Evolutionary conservation across 2,329 filamentous ascomycete species (phyloP).

Genomic region (Sclerotinia subarctica): DNA sequence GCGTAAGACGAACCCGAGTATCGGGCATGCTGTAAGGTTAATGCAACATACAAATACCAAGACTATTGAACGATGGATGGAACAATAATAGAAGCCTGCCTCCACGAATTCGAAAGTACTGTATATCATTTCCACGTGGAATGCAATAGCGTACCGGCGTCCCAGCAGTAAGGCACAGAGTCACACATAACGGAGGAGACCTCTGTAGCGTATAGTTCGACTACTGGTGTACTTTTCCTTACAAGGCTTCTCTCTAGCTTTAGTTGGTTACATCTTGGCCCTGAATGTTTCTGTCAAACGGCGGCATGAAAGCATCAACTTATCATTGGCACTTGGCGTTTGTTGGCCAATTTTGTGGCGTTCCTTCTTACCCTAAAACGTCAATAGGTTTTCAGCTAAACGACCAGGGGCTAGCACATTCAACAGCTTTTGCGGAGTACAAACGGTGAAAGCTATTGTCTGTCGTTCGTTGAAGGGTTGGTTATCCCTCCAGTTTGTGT

Average conservation of each 20-base stretch:
- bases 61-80: not conserved
- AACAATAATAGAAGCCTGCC: not conserved
- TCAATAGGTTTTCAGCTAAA: not conserved
- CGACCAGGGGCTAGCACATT: not conserved
- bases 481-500: not conserved
- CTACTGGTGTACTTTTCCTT: not conserved
- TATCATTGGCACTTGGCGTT: slow-evolving; percentile 6
- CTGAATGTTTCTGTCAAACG: not conserved
- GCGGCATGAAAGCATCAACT: not conserved
- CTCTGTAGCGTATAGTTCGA: too few relatives aligned
- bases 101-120: too few relatives aligned
- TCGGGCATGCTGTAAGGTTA: not conserved
- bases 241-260: not conserved
- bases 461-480: not conserved
- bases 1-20: slow-evolving; percentile 1
- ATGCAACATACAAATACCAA: not conserved
- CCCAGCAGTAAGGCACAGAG: not conserved
- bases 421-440: not conserved
- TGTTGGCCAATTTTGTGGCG: not conserved
- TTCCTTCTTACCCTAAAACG: not conserved
- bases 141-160: slow-evolving; percentile 1
- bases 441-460: not conserved
- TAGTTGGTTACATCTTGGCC: not conserved
- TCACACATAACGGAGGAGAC: not conserved
- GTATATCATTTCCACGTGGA: slow-evolving; percentile 3